Evolutionary conservation across 1,139 yeast genomes (phyloP).

Genomic region (Taphrina wiesneri): DNA sequence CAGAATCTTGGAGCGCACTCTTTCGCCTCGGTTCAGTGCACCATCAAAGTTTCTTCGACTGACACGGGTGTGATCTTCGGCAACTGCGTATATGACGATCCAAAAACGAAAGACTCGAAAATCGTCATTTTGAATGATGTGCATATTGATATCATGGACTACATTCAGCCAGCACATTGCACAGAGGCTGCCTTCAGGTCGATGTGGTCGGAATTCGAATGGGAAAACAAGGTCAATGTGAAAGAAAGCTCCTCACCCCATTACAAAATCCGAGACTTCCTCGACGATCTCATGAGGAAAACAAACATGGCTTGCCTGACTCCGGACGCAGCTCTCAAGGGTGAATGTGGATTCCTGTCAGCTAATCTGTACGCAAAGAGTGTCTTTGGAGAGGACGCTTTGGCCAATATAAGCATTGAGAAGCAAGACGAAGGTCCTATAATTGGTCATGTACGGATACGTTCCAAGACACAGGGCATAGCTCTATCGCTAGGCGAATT

Average conservation of each 20-base stretch:
- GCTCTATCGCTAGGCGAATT: conserved; percentile 88
- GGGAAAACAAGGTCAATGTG: conserved; percentile 98
- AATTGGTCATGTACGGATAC: conserved; percentile 91
- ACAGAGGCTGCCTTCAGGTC: conserved; percentile 87
- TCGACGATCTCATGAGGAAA: conserved; percentile 72
- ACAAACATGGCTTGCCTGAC: conserved; percentile 95
- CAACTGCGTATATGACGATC: conserved; percentile 94
- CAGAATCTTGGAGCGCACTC: conserved; percentile 96
- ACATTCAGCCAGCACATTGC: conserved; percentile 90
- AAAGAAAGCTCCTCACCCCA: conserved; percentile 53
- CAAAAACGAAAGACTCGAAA: conserved; percentile 84
- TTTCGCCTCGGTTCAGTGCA: conserved; percentile 83
- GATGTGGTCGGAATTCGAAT: conserved; percentile 99
- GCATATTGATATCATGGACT: conserved; percentile 95
- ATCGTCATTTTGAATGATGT: conserved; percentile 92
- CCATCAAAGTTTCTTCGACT: conserved; percentile 92
- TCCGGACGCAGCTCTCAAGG: conserved; percentile 67
- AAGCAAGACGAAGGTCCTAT: conserved; percentile 69
- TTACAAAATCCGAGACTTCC: conserved; percentile 65
- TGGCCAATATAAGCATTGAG: conserved; percentile 94
- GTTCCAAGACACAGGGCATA: conserved; percentile 97
- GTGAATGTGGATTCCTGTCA: conserved; percentile 79
- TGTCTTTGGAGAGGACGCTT: conserved; percentile 95
- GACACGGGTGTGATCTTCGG: conserved; percentile 98
- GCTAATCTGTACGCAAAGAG: conserved; percentile 93